Evolutionary conservation across 371 early-diverging fungal genomes (phyloP).

Genomic region (Apophysomyces sp.): DNA sequence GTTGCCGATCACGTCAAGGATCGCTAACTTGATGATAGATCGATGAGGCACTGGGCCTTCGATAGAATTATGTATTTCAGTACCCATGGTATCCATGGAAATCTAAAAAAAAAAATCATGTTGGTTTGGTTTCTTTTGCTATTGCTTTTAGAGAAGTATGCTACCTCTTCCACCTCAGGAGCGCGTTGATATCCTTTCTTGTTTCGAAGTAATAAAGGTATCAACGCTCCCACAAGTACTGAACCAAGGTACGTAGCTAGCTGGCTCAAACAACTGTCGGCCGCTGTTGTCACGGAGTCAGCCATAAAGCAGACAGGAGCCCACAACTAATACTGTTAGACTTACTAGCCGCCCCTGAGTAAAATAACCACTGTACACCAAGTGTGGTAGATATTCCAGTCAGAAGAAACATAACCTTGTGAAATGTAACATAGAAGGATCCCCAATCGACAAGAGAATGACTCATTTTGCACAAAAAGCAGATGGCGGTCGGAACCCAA

Average conservation of each 20-base stretch:
- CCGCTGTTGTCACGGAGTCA: constrained; percentile 29
- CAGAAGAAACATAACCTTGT: constrained; percentile 54
- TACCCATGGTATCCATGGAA: background rate
- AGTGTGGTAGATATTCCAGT: constrained; percentile 61
- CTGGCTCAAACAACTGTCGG: constrained; percentile 54
- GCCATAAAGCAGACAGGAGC: background rate
- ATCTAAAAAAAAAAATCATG: background rate
- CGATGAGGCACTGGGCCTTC: constrained; percentile 44
- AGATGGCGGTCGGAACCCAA: background rate
- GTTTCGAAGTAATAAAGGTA: constrained; percentile 34
- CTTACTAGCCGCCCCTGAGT: constrained; percentile 67
- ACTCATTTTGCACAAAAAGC: background rate
- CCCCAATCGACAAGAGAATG: background rate
- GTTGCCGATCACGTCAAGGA: constrained; percentile 70
- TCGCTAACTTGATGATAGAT: constrained; percentile 52
- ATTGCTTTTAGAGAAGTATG: too few species aligned
- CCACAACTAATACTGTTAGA: background rate
- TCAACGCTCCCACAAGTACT: constrained; percentile 59
- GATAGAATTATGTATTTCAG: background rate
- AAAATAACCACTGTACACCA: constrained; percentile 65
- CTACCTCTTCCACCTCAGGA: constrained; percentile 13
- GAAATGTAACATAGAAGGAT: constrained; percentile 31
- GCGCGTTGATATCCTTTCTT: constrained; percentile 14
- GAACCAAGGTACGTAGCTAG: constrained; percentile 58
- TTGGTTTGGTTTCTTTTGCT: background rate